A percentile compares a stretch with the other conserved stretches of the same genome.
These are phyloP conservation scores for Oemleria cerasiformis DNA, from an alignment of 306 rosid genomes.

Conservation along the genomic window DNA sequence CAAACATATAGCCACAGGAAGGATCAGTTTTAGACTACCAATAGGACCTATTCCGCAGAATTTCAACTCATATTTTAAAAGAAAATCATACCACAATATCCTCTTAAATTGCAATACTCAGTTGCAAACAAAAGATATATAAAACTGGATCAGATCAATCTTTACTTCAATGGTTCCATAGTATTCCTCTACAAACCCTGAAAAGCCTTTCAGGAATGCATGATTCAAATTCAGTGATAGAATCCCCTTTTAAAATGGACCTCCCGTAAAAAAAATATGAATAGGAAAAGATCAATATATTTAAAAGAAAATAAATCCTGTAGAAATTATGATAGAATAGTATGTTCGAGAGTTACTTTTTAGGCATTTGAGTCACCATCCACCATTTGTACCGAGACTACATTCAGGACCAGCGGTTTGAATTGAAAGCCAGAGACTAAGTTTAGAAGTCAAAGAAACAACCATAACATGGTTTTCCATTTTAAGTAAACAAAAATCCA, in stretches of 20 bases:
- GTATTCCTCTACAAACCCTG: not conserved
- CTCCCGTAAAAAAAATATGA: not conserved
- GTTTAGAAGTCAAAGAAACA: not conserved
- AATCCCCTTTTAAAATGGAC: not conserved
- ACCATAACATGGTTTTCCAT: not conserved
- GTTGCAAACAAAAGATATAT: not conserved
- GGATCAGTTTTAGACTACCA: not conserved
- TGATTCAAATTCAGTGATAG: not conserved
- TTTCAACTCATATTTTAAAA: slow-evolving; percentile 10
- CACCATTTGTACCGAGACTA: not conserved
- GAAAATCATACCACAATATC: slow-evolving; percentile 2
- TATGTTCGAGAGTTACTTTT: not conserved
- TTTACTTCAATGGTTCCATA: not conserved
- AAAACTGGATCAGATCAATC: not conserved
- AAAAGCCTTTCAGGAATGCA: not conserved
- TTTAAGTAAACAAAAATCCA: not conserved
- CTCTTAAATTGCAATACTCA: not conserved
- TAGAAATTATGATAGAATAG: not conserved
- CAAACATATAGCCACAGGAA: not conserved
- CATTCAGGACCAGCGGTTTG: not conserved
- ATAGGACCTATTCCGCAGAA: not conserved
- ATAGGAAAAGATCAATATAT: not conserved
- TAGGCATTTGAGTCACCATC: not conserved
- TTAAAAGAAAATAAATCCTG: not conserved
- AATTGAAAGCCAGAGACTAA: not conserved